Conservation (phyloP, 2,329 filamentous ascomycete genomes). For the Orbilia ellipsospora region DNA sequence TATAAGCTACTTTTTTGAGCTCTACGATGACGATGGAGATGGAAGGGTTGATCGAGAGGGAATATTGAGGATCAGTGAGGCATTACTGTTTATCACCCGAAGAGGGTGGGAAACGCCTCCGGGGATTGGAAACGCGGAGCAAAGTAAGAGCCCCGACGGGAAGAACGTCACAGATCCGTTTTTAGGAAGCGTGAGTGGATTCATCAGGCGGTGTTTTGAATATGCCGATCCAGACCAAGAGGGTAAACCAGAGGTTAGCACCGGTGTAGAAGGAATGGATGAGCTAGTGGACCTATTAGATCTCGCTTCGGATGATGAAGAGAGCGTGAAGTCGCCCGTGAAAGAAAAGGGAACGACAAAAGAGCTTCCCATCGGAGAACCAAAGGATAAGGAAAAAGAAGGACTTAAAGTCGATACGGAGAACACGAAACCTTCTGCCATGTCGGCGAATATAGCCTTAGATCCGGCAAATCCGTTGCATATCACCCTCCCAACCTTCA, state of each 20-base stretch:
- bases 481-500: constrained; percentile 96
- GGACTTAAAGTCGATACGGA: constrained; percentile 56
- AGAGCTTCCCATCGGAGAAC: constrained; percentile 54
- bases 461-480: constrained; percentile 93
- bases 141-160: constrained; percentile 57
- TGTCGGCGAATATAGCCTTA: constrained; percentile 84
- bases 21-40: constrained; percentile 92
- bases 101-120: constrained; percentile 82
- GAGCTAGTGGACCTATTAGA: constrained; percentile 65
- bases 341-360: constrained; percentile 56
- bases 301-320: constrained; percentile 59
- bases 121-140: constrained; percentile 60
- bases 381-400: background rate
- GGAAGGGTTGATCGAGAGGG: constrained; percentile 94
- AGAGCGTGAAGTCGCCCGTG: constrained; percentile 46
- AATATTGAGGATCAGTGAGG: constrained; percentile 93
- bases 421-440: constrained; percentile 71
- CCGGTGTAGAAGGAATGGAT: constrained; percentile 62
- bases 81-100: constrained; percentile 88
- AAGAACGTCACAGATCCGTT: constrained; percentile 82
- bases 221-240: constrained; percentile 89
- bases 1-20: constrained; percentile 96
- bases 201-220: constrained; percentile 95
- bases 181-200: constrained; percentile 90
- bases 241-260: constrained; percentile 68